phyloP scores from a whole-genome alignment of 805 yeast species.

The Candida xiaguanensis region DNA sequence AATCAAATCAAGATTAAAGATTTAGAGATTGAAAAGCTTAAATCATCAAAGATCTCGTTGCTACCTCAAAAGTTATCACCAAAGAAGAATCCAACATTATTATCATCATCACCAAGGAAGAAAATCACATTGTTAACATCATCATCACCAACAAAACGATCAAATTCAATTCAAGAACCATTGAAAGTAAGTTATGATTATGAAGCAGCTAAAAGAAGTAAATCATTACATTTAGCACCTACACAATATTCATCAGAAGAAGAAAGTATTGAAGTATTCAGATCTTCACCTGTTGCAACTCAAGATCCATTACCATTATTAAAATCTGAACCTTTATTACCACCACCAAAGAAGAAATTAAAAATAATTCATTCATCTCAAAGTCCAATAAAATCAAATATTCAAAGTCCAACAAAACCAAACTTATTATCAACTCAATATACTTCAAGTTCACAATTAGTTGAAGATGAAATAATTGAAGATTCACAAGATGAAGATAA shows the following conservation, averaged over 20 bases:
- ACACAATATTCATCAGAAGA: conserved; percentile 26
- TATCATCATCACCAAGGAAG: background rate
- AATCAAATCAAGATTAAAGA: background rate
- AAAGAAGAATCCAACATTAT: background rate
- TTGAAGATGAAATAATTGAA: conserved; percentile 11
- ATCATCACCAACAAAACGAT: conserved; percentile 1
- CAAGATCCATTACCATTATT: background rate
- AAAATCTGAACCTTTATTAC: background rate
- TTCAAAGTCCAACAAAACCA: background rate
- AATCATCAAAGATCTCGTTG: too few relatives aligned
- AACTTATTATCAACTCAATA: conserved; percentile 9
- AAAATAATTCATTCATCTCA: background rate
- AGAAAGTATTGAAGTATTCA: conserved; percentile 2
- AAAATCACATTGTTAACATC: background rate
- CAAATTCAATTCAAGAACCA: conserved; percentile 1
- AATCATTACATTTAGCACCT: conserved; percentile 13
- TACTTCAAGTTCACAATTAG: conserved; percentile 1
- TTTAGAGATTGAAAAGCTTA: background rate
- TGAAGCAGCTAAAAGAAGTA: conserved; percentile 1
- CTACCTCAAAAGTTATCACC: too few relatives aligned
- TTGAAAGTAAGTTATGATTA: background rate
- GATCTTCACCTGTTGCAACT: conserved; percentile 6
- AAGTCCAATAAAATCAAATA: conserved; percentile 5
- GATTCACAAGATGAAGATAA: conserved; percentile 15
- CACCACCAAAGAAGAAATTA: conserved; percentile 5